Percentiles rank a stretch among this genome's conserved stretches.
phyloP scores from a whole-genome alignment of 2,329 filamentous ascomycete genomes.

The Dryadomyces sulphureus region DNA sequence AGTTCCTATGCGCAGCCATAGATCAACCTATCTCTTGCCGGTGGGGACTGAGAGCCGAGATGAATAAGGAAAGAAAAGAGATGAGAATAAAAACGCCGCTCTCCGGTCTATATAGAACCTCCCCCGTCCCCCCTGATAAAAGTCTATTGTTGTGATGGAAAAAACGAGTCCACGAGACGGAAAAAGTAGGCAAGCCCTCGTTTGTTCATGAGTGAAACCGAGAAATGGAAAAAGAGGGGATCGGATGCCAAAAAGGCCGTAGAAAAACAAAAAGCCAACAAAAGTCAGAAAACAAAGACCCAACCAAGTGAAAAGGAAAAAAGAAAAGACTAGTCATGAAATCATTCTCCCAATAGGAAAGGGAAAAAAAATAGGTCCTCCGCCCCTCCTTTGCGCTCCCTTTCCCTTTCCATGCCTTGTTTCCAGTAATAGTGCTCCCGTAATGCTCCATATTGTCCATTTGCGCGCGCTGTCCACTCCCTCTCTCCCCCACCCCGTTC shows the following conservation, averaged over 20 bases:
- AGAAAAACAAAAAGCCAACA: not conserved
- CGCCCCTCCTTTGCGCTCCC: too few relatives aligned
- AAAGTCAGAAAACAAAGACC: not conserved
- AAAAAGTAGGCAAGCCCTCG: not conserved
- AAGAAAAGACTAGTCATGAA: not conserved
- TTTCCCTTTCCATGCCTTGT: not conserved
- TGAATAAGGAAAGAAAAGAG: not conserved
- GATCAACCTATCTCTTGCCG: not conserved
- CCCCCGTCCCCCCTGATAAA: not conserved
- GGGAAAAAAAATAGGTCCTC: not conserved
- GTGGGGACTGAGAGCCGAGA: too few relatives aligned
- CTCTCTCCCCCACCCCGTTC: too few relatives aligned
- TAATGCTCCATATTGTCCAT: not conserved
- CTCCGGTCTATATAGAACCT: constrained; percentile 1
- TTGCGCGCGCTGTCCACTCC: not conserved
- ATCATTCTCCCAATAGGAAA: not conserved
- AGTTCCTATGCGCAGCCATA: not conserved
- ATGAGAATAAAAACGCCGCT: constrained; percentile 1
- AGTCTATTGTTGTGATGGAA: not conserved
- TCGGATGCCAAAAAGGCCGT: too few relatives aligned
- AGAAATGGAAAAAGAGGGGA: not conserved
- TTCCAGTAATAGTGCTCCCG: not conserved
- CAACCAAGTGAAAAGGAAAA: not conserved
- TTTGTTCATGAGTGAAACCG: not conserved
- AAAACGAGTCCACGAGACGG: not conserved